Base-by-base conservation (phyloP, 306 rosid species). In the Crataegus laevigata region DNA sequence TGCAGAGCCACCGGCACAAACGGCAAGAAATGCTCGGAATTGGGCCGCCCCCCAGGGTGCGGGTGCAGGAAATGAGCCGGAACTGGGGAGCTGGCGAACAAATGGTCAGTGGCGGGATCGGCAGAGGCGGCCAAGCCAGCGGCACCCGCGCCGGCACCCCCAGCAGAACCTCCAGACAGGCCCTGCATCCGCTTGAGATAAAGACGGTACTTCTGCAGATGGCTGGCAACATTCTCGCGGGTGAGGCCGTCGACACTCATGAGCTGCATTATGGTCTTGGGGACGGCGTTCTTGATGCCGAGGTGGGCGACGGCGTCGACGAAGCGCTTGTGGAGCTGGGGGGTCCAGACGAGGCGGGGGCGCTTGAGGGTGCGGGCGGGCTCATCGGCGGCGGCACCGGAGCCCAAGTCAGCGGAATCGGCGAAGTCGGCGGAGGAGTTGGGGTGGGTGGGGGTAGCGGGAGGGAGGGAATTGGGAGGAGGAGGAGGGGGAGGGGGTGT, bases 221-320 rank as follows among this genome's bases (percentile, higher is more conserved):
- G 98, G 71, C 97, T 91, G 8, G 98, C 98, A 1, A 94, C 98
- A 83, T 94, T 94, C 73, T 94, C 98, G 5, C 98, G 58, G 12
- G 98, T 94, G 73, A 94, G 82, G n/a, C 98, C 98, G 22, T 94
- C 98, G 6, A 94, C 97, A 74, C 96, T 91, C 98, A 94, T 94
- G 30, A 94, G 93, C 97, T 94, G 98, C 98, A 94, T 94, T 90
- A 94, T 94, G 58, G 96, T 94, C 85, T 94, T 94, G 58, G 98
- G 98, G 3, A 94, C 98, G 8, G 98, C 98, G 78, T 91, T 94
- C 82, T 94, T 91, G 36, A 91, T 91, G 43, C 98, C 98, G 73
- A 94, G 82, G 79, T 94, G 98, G 2, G 96, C 97, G 21, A 94
- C 98, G 5, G 97, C 98, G 43, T 94, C 98, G 0, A 94, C 97